Evolutionary conservation across 495 filamentous ascomycete genomes (phyloP), one percentile per base, ranked within the genome.

Genomic region (Melanomma pulvis-pyrius): DNA sequence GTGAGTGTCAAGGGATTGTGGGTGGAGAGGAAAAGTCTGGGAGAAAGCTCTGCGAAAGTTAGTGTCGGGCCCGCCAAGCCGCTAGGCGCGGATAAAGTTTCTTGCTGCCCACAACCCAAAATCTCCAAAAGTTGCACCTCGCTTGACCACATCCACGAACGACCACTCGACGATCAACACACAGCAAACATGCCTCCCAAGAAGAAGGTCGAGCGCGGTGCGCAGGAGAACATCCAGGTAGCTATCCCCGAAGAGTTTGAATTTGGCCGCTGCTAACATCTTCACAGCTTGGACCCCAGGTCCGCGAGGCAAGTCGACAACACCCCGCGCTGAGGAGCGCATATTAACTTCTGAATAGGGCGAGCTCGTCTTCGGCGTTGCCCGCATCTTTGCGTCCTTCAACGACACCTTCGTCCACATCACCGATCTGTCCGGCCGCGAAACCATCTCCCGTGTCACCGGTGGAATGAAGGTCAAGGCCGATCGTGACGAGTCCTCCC

Each of bases 381-480:
- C 93, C 76, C 90, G 94, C 75, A 99, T 99, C 84, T 99, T 98
- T 83, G 94, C 94, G 73, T 94, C 90, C 68, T 97, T 98, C 90
- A 98, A 96, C 80, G 92, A 96, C 76, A 96, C 92, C 81, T 96
- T 94, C 88, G 92, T 97, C 80, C 94, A 98, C 83, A 91, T 98
- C 76, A 98, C 94, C 84, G 96, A 98, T 93, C 92, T 98, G 78
- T 73, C 81, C 82, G 94, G 94, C 83, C 94, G 94, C 83, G 94
- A 99, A 92, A 99, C 94, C 82, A 93, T 99, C 82, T 88, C 85
- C 87, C 92, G 94, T 89, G 92, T 99, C 65, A 99, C 94, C 74
- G 94, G 94, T 82, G 94, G 94, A 78, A 98, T 98, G 94, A 99
- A 99, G 86, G 94, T 99, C 85, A 99, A 99, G 62, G 94, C 94